phyloP scores from a whole-genome alignment of 2,329 filamentous ascomycete genomes.

The Ophiocordyceps camponoti-saundersi region DNA sequence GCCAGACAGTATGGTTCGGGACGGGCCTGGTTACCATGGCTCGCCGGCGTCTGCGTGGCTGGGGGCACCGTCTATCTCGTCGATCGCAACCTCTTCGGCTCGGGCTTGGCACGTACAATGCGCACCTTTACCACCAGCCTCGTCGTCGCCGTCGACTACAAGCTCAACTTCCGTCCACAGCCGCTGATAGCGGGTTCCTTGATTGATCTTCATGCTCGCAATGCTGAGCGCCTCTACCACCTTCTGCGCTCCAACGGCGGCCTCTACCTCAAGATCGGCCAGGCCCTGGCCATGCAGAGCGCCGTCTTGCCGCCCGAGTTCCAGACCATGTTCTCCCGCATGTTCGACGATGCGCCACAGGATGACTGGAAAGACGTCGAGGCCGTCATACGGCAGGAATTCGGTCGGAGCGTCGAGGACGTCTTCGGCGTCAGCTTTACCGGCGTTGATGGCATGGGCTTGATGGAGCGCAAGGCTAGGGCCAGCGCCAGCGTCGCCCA shows the following conservation, averaged over 20 bases:
- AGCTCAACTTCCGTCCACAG: slow-evolving; percentile 78
- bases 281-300: slow-evolving; percentile 97
- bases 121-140: slow-evolving; percentile 70
- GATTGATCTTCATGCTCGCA: slow-evolving; percentile 64
- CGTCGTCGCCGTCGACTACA: slow-evolving; percentile 80
- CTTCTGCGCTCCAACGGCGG: slow-evolving; percentile 77
- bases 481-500: slow-evolving; percentile 88
- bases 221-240: slow-evolving; percentile 67
- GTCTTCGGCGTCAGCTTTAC: slow-evolving; percentile 81
- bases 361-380: slow-evolving; percentile 77
- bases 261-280: slow-evolving; percentile 91
- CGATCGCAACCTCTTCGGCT: slow-evolving; percentile 64
- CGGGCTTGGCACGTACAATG: slow-evolving; percentile 58
- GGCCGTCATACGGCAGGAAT: slow-evolving; percentile 73
- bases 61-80: slow-evolving; percentile 46
- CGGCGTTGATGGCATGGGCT: slow-evolving; percentile 48
- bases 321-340: slow-evolving; percentile 84
- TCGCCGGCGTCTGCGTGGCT: slow-evolving; percentile 43
- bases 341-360: slow-evolving; percentile 97
- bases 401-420: slow-evolving; percentile 72
- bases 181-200: slow-evolving; percentile 60
- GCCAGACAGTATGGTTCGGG: slow-evolving; percentile 56
- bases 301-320: slow-evolving; percentile 88
- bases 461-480: slow-evolving; percentile 43
- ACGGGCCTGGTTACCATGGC: slow-evolving; percentile 60